A percentile compares a stretch with the other conserved stretches of the same genome.
Evolutionary conservation across 106 monocot species (phyloP).

Genomic region (Apostasia shenzhenica): DNA sequence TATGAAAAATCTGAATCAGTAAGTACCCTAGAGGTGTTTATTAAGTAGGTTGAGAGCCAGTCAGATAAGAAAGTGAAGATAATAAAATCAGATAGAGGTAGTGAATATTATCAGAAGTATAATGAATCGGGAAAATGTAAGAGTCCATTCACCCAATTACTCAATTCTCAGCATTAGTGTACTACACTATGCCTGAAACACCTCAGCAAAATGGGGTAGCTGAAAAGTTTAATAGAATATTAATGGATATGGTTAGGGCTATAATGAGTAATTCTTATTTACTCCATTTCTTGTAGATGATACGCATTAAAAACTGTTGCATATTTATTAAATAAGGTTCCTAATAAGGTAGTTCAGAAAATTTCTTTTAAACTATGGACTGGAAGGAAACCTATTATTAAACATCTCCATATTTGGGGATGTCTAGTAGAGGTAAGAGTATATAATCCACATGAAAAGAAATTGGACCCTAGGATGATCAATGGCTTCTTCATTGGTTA

Average conservation of each 20-base stretch:
- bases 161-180: not conserved
- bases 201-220: constrained; percentile 1
- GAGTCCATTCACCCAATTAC: not conserved
- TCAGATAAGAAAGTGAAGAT: constrained; percentile 5
- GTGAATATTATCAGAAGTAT: not conserved
- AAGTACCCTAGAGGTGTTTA: not conserved
- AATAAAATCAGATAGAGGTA: not conserved
- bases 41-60: not conserved
- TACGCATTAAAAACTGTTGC: not conserved
- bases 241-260: not conserved
- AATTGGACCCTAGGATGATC: not conserved
- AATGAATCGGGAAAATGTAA: not conserved
- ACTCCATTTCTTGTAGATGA: not conserved
- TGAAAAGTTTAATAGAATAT: not conserved
- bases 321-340: not conserved
- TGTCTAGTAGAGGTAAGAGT: not conserved
- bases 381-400: not conserved
- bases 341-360: constrained; percentile 1
- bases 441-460: constrained; percentile 2
- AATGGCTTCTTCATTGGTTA: constrained; percentile 1
- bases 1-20: not conserved
- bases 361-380: constrained; percentile 3
- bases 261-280: not conserved
- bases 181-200: not conserved
- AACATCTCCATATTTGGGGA: not conserved